Percentiles rank a stretch among this genome's conserved stretches.
Conservation (phyloP, 768 basidiomycete genomes). For the Boletus barrowsii region DNA sequence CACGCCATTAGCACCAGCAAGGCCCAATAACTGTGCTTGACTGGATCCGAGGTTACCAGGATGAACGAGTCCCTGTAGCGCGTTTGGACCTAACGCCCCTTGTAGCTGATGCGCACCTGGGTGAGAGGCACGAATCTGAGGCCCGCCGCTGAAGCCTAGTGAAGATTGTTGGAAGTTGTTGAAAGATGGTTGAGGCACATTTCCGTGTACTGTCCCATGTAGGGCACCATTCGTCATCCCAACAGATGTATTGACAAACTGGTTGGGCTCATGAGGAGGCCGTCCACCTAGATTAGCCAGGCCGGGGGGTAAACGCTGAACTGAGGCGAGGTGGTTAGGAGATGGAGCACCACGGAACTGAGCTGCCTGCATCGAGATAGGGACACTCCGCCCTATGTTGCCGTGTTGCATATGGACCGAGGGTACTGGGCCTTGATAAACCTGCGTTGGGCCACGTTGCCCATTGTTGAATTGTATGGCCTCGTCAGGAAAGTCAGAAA, state of each 20-base stretch:
- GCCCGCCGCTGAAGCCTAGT: conserved; percentile 41
- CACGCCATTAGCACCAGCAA: conserved; percentile 44
- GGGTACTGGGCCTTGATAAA: conserved; percentile 50
- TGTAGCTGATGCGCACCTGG: conserved; percentile 47
- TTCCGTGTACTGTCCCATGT: conserved; percentile 46
- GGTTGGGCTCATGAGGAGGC: conserved; percentile 74
- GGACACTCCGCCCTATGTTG: conserved; percentile 45
- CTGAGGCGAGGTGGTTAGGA: conserved; percentile 48
- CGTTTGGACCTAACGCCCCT: conserved; percentile 42
- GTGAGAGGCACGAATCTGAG: conserved; percentile 50
- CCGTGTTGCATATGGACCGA: conserved; percentile 54
- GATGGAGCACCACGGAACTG: conserved; percentile 72
- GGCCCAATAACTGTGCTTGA: conserved; percentile 43
- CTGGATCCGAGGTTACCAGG: conserved; percentile 51
- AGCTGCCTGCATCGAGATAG: conserved; percentile 54
- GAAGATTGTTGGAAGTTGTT: conserved; percentile 50
- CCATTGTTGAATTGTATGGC: conserved; percentile 55
- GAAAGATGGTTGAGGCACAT: conserved; percentile 48
- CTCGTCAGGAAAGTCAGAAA: conserved; percentile 64
- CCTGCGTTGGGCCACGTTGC: conserved; percentile 56
- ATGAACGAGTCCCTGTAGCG: conserved; percentile 53
- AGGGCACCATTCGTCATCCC: conserved; percentile 47
- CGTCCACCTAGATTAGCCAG: conserved; percentile 80
- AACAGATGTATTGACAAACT: conserved; percentile 44
- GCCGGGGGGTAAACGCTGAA: conserved; percentile 72